A percentile compares a stretch with the other conserved stretches of the same genome.
These are phyloP conservation scores for Westerdykella aurantiaca DNA, from an alignment of 2,329 filamentous ascomycete genomes.

Conservation along the genomic window DNA sequence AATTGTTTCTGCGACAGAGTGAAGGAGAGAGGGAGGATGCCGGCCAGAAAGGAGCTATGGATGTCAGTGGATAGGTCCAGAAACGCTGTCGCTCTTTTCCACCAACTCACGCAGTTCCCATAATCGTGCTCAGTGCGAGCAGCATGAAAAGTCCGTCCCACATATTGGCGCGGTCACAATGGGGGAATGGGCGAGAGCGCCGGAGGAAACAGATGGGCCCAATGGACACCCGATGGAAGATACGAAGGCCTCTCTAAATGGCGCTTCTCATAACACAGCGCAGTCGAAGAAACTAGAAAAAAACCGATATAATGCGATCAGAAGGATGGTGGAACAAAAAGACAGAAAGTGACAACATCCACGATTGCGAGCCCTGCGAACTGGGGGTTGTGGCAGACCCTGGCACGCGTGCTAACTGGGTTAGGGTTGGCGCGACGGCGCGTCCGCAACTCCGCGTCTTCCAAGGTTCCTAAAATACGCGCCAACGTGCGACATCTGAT, in stretches of 20 bases:
- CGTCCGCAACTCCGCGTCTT: too few species aligned
- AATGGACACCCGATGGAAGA: conserved; percentile 7
- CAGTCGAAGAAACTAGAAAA: neutral
- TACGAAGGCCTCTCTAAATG: neutral
- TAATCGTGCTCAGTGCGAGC: conserved; percentile 59
- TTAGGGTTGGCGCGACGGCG: too few species aligned
- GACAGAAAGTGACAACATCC: neutral
- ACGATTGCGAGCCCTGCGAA: too few species aligned
- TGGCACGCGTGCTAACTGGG: too few species aligned
- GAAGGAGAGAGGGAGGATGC: conserved; percentile 84
- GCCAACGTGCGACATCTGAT: too few species aligned
- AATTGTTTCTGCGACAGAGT: conserved; percentile 80
- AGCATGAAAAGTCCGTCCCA: conserved; percentile 61
- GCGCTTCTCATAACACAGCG: neutral
- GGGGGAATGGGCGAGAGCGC: conserved; percentile 7
- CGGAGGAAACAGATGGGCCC: conserved; percentile 12
- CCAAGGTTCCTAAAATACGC: too few species aligned
- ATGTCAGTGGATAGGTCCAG: conserved; percentile 9
- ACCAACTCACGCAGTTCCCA: conserved; percentile 55
- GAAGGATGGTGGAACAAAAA: too few species aligned
- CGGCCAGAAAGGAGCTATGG: conserved; percentile 82
- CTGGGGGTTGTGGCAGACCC: too few species aligned
- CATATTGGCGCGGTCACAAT: conserved; percentile 32
- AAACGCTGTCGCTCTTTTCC: neutral
- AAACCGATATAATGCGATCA: neutral